phyloP scores from a whole-genome alignment of 2,329 filamentous ascomycete species.

The Triangularia setosa region DNA sequence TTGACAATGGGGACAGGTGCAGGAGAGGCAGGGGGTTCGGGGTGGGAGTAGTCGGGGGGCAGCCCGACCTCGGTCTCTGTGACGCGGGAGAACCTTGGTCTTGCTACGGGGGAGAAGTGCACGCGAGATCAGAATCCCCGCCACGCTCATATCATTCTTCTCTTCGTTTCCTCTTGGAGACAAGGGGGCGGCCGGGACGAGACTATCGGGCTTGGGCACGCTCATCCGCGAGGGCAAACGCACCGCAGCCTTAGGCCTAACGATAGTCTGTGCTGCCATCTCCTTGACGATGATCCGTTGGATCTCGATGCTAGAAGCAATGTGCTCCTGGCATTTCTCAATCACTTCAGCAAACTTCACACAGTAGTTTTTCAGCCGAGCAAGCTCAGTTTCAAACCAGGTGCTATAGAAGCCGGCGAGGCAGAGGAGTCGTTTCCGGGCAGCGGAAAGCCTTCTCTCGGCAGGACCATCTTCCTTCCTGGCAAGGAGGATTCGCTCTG shows the following conservation, averaged over 20 bases:
- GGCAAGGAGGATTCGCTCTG: not conserved
- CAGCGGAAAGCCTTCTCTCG: not conserved
- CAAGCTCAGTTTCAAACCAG: not conserved
- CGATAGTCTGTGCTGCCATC: not conserved
- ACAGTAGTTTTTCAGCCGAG: not conserved
- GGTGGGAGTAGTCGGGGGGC: not conserved
- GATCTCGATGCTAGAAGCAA: not conserved
- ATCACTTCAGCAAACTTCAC: not conserved
- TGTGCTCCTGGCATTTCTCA: not conserved
- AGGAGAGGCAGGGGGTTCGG: not conserved
- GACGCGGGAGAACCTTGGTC: not conserved
- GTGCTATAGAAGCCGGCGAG: not conserved
- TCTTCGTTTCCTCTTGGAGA: not conserved
- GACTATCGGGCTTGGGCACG: not conserved
- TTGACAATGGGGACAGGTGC: not conserved
- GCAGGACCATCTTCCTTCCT: not conserved
- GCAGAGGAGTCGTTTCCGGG: not conserved
- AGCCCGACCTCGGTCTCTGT: constrained; percentile 1
- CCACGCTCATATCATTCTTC: not conserved
- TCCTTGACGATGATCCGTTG: not conserved
- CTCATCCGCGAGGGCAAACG: not conserved
- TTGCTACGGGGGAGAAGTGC: not conserved
- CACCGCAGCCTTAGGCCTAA: not conserved
- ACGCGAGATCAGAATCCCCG: not conserved
- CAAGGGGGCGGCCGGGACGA: not conserved